These are phyloP conservation scores for Gelatoporia subvermispora DNA, from an alignment of 768 basidiomycete genomes.

Conservation along the genomic window DNA sequence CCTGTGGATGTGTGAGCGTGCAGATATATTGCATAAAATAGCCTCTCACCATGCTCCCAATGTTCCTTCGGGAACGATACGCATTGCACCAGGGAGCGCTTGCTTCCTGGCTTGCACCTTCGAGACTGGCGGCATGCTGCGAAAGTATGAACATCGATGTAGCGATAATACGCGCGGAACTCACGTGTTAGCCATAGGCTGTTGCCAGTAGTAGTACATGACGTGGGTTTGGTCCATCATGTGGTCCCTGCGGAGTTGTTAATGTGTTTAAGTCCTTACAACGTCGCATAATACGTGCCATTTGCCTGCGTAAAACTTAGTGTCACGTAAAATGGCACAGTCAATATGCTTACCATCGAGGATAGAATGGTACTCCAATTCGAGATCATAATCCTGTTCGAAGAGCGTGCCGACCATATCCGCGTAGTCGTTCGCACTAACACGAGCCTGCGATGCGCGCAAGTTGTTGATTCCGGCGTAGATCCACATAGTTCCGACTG, in stretches of 20 bases:
- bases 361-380: conserved; percentile 53
- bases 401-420: conserved; percentile 53
- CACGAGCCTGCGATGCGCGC: conserved; percentile 56
- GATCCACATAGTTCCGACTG: conserved; percentile 54
- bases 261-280: too few species aligned
- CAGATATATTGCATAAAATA: too few species aligned
- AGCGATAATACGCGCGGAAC: conserved; percentile 14
- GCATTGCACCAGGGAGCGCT: conserved; percentile 57
- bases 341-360: conserved; percentile 39
- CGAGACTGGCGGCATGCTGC: conserved; percentile 48
- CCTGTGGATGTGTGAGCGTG: conserved; percentile 27
- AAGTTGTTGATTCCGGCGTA: conserved; percentile 57
- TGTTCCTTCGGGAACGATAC: conserved; percentile 57
- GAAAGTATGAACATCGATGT: neutral
- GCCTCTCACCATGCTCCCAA: conserved; percentile 49
- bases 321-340: neutral
- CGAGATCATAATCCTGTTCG: conserved; percentile 56
- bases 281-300: too few species aligned
- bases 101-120: conserved; percentile 52
- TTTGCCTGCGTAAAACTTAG: conserved; percentile 36
- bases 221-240: conserved; percentile 76
- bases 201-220: conserved; percentile 69
- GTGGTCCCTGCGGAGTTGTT: conserved; percentile 15
- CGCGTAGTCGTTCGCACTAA: conserved; percentile 55
- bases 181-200: conserved; percentile 59